Evolutionary conservation across 2,329 filamentous ascomycete species (phyloP).

Genomic region (Epichloe typhina): DNA sequence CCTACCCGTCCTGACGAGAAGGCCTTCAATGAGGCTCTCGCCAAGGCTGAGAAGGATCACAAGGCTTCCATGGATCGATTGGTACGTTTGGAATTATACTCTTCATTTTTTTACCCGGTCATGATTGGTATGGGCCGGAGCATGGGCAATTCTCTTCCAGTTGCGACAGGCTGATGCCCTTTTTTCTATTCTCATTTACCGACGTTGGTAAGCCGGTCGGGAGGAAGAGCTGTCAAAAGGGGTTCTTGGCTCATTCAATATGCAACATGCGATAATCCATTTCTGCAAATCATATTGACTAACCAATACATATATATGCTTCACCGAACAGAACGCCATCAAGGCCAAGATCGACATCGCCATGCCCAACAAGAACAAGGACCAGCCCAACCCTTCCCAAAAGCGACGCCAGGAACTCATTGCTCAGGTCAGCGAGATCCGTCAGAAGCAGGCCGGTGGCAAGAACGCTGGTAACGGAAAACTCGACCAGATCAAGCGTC

Average conservation of each 20-base stretch:
- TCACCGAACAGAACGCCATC: conserved; percentile 56
- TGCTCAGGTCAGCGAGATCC: conserved; percentile 69
- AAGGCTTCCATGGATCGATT: conserved; percentile 54
- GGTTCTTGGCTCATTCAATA: not conserved
- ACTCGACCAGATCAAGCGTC: conserved; percentile 81
- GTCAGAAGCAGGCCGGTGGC: conserved; percentile 72
- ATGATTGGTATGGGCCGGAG: not conserved
- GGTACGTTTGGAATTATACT: conserved; percentile 17
- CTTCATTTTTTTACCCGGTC: too few species aligned
- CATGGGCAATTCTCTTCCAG: not conserved
- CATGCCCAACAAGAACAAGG: conserved; percentile 58
- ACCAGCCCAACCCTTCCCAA: conserved; percentile 65
- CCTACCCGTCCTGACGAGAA: conserved; percentile 83
- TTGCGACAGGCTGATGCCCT: not conserved
- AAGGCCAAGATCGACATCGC: conserved; percentile 81
- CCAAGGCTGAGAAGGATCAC: conserved; percentile 78
- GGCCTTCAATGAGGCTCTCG: conserved; percentile 65
- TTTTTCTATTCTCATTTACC: not conserved
- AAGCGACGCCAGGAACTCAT: conserved; percentile 82
- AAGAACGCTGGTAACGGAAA: conserved; percentile 69
- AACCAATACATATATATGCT: conserved; percentile 1
- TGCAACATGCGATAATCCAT: not conserved
- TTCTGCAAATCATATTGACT: conserved; percentile 2
- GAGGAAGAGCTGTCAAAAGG: too few species aligned
- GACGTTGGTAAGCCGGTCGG: too few species aligned